Evolutionary conservation across 306 rosid species (phyloP).

Genomic region (Lathyrus tuberosus): DNA sequence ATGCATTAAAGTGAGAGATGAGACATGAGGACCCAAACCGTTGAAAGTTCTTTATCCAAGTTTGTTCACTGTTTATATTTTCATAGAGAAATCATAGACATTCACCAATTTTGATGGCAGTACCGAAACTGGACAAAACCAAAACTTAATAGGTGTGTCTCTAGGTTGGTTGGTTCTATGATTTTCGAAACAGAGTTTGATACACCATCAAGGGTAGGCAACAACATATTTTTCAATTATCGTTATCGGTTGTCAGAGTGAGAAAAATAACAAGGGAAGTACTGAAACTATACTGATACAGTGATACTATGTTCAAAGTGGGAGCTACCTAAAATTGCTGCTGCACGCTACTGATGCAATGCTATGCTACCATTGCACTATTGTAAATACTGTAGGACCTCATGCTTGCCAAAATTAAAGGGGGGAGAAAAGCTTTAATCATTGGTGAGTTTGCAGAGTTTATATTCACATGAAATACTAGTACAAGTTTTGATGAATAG

Average conservation of each 20-base stretch:
- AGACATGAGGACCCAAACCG: conserved; percentile 43
- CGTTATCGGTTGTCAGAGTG: conserved; percentile 32
- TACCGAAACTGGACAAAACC: conserved; percentile 36
- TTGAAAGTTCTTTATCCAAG: conserved; percentile 39
- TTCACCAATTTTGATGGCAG: conserved; percentile 28
- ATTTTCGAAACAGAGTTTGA: neutral
- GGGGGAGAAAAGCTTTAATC: neutral
- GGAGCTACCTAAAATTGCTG: conserved; percentile 16
- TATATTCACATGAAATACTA: neutral
- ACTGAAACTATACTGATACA: conserved; percentile 8
- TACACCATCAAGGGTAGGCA: conserved; percentile 29
- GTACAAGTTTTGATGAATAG: neutral
- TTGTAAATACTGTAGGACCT: conserved; percentile 17
- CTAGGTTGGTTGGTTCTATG: conserved; percentile 28
- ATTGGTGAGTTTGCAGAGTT: neutral
- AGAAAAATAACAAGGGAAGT: neutral
- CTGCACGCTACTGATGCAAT: conserved; percentile 6
- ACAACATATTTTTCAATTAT: conserved; percentile 29
- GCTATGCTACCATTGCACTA: conserved; percentile 9
- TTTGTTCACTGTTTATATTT: conserved; percentile 23
- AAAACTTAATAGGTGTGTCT: conserved; percentile 37
- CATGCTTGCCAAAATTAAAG: neutral
- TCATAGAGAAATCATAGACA: conserved; percentile 22
- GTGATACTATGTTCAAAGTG: conserved; percentile 13
- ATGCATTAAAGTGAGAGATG: neutral